Percentiles rank a stretch among this genome's conserved stretches.
These are phyloP conservation scores for Cyclotella sp. DNA, from an alignment of 108 stramenopile genomes.

Conservation along the genomic window DNA sequence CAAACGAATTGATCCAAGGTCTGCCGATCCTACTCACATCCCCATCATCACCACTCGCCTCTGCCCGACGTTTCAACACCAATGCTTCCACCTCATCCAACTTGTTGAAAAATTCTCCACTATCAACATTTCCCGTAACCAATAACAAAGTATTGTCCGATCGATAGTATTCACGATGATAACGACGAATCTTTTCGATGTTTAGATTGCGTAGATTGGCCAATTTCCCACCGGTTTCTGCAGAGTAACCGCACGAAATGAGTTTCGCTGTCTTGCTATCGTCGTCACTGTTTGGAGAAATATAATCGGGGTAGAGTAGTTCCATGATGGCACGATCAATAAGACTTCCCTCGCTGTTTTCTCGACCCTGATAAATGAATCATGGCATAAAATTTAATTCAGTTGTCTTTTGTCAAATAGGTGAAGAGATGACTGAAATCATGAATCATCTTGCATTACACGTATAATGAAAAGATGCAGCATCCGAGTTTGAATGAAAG, in stretches of 20 bases:
- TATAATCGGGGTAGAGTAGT: conserved; percentile 40
- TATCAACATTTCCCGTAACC: conserved; percentile 46
- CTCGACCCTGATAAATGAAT: conserved; percentile 27
- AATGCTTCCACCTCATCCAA: conserved; percentile 51
- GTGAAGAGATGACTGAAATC: not conserved
- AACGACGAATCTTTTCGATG: conserved; percentile 42
- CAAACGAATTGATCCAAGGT: conserved; percentile 35
- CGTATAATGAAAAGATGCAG: no score
- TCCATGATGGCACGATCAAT: conserved; percentile 48
- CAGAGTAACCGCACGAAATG: conserved; percentile 37
- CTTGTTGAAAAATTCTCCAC: conserved; percentile 39
- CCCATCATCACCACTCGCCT: not conserved
- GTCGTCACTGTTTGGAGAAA: not conserved
- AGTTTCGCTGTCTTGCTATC: not conserved
- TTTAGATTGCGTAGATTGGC: conserved; percentile 40
- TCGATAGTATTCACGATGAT: conserved; percentile 52
- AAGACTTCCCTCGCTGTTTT: conserved; percentile 49
- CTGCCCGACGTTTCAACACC: conserved; percentile 25
- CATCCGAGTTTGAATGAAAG: no score
- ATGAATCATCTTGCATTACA: not conserved
- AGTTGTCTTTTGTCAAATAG: no score
- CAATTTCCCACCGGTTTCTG: conserved; percentile 56
- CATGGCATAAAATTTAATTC: not conserved
- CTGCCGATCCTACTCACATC: conserved; percentile 29
- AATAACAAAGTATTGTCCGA: conserved; percentile 48